These are phyloP conservation scores for Phoma sp. DNA, from an alignment of 2,329 filamentous ascomycete species.

Conservation along the genomic window DNA sequence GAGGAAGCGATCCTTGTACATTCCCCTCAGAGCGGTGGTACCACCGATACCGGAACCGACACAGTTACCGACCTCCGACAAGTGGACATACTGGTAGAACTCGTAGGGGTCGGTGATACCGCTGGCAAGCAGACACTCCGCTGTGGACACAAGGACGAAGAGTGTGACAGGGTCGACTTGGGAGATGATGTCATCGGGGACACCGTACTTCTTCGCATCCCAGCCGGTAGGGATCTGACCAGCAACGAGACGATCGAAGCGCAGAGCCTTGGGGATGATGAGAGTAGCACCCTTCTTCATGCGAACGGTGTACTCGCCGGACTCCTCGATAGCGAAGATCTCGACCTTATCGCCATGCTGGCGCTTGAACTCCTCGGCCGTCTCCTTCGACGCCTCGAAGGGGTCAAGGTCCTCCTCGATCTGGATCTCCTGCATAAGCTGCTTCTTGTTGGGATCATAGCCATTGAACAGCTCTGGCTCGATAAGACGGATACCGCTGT, in stretches of 20 bases:
- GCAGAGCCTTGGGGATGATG: slow-evolving; percentile 94
- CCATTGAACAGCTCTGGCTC: slow-evolving; percentile 96
- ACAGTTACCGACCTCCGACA: slow-evolving; percentile 97
- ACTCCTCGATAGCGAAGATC: slow-evolving; percentile 92
- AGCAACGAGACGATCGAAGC: slow-evolving; percentile 96
- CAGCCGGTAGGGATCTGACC: slow-evolving; percentile 97
- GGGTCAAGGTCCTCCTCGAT: slow-evolving; percentile 97
- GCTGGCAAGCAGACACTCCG: slow-evolving; percentile 86
- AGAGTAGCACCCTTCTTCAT: slow-evolving; percentile 95
- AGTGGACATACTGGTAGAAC: slow-evolving; percentile 99
- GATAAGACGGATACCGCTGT: slow-evolving; percentile 96
- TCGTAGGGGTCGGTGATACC: slow-evolving; percentile 99
- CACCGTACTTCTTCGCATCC: slow-evolving; percentile 95
- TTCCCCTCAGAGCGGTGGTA: slow-evolving; percentile 87
- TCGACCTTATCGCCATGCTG: slow-evolving; percentile 98
- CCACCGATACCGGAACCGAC: slow-evolving; percentile 98
- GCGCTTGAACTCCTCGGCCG: slow-evolving; percentile 94
- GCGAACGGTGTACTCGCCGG: slow-evolving; percentile 91
- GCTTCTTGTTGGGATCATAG: slow-evolving; percentile 98
- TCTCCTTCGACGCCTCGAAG: slow-evolving; percentile 97
- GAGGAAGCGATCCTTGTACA: slow-evolving; percentile 97
- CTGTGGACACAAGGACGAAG: slow-evolving; percentile 92
- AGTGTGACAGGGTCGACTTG: slow-evolving; percentile 97
- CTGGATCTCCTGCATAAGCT: slow-evolving; percentile 95
- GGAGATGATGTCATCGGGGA: slow-evolving; percentile 96